phyloP scores from a whole-genome alignment of 768 basidiomycete genomes.

The Tephrocybe rancida region DNA sequence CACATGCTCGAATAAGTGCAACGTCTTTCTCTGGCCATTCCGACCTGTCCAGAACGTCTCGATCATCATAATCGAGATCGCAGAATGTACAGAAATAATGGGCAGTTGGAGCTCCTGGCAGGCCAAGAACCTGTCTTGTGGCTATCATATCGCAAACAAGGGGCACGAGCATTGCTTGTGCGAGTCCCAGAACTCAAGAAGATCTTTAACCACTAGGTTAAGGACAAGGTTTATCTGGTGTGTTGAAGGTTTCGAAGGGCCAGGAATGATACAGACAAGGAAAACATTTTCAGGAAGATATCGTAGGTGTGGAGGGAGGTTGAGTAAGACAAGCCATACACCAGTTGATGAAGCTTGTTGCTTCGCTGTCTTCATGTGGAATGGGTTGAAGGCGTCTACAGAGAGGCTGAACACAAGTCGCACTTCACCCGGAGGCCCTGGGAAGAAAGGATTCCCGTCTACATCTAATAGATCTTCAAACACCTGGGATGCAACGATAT shows the following conservation, averaged over 20 bases:
- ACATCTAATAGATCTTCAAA: slow-evolving; percentile 20
- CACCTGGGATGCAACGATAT: slow-evolving; percentile 21
- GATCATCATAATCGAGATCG: slow-evolving; percentile 20
- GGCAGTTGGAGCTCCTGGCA: slow-evolving; percentile 25
- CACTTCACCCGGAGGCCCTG: slow-evolving; percentile 12
- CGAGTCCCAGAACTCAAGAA: no score
- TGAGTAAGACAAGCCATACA: slow-evolving; percentile 32
- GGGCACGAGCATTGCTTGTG: no score
- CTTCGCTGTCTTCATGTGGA: no score
- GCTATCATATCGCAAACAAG: slow-evolving; percentile 33
- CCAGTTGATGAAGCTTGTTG: no score
- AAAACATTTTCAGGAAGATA: slow-evolving; percentile 43
- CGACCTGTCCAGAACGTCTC: slow-evolving; percentile 27
- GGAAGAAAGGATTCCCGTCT: slow-evolving; percentile 22
- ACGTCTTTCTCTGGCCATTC: no score
- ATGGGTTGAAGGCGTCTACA: no score
- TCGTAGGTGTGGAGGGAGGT: slow-evolving; percentile 33
- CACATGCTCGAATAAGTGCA: slow-evolving; percentile 16
- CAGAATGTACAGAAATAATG: slow-evolving; percentile 36
- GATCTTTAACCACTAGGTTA: slow-evolving; percentile 32
- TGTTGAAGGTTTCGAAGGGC: slow-evolving; percentile 35
- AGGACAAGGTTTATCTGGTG: slow-evolving; percentile 37
- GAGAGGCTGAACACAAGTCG: no score
- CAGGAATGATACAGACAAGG: slow-evolving; percentile 43
- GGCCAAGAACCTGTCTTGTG: slow-evolving; percentile 26